phyloP scores from a whole-genome alignment of 352 stramenopile genomes.

The Phytophthora pseudosyringae region DNA sequence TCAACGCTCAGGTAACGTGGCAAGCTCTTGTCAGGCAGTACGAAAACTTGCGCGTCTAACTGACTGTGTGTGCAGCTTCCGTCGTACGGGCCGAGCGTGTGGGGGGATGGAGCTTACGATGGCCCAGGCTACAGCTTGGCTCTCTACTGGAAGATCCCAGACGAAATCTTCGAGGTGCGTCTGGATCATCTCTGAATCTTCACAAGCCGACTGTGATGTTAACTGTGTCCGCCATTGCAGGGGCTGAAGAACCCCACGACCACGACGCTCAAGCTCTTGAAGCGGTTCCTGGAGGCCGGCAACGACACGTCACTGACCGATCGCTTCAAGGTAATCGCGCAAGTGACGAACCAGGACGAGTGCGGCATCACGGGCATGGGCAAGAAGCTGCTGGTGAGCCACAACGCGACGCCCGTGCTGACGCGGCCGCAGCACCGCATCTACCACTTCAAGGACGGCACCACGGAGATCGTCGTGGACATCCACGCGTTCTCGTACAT shows the following conservation, averaged over 20 bases:
- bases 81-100: conserved; percentile 79
- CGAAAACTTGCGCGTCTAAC: too few species aligned
- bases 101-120: conserved; percentile 67
- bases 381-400: conserved; percentile 79
- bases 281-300: conserved; percentile 74
- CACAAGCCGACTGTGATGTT: not conserved
- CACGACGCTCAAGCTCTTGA: conserved; percentile 64
- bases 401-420: conserved; percentile 85
- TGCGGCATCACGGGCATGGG: conserved; percentile 78
- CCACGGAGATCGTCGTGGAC: conserved; percentile 80
- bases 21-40: not conserved
- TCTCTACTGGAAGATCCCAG: conserved; percentile 85
- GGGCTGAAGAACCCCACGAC: conserved; percentile 65
- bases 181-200: too few species aligned
- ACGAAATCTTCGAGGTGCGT: conserved; percentile 58
- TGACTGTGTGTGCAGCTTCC: conserved; percentile 48
- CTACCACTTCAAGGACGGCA: conserved; percentile 75
- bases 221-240: conserved; percentile 29
- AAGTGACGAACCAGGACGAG: conserved; percentile 87
- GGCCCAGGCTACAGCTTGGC: conserved; percentile 78
- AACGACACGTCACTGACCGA: conserved; percentile 75
- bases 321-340: conserved; percentile 87
- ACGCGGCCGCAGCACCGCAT: conserved; percentile 87
- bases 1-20: conserved; percentile 74
- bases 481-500: conserved; percentile 88